A percentile compares a stretch with the other conserved stretches of the same genome.
These are phyloP conservation scores for Picochlorum sp. DNA, from an alignment of 139 green algal species.

Conservation along the genomic window DNA sequence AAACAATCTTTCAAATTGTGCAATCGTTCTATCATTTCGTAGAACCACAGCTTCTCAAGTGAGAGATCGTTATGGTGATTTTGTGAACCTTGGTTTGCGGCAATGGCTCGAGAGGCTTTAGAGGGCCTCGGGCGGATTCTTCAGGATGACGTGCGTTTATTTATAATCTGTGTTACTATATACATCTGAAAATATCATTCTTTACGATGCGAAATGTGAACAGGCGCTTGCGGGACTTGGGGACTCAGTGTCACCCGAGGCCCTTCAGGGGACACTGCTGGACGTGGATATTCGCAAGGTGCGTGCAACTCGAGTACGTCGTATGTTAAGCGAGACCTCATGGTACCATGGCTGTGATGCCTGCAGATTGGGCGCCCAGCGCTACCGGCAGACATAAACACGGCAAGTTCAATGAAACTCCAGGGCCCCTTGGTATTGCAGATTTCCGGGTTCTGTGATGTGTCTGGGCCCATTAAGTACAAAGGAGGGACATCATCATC, in stretches of 20 bases:
- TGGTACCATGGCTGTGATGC: not conserved
- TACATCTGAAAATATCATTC: no score
- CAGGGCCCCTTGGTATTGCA: conserved; percentile 16
- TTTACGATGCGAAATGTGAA: no score
- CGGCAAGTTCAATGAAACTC: conserved; percentile 11
- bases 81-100: no score
- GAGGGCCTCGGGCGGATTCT: not conserved
- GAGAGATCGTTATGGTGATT: no score
- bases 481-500: not conserved
- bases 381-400: conserved; percentile 22
- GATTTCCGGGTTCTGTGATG: conserved; percentile 4
- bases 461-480: conserved; percentile 7
- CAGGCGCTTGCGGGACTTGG: not conserved
- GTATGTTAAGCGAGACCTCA: not conserved
- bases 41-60: no score
- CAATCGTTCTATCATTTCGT: no score
- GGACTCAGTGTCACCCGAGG: not conserved
- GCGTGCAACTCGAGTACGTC: no score
- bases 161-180: not conserved
- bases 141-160: not conserved
- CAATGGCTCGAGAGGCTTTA: not conserved
- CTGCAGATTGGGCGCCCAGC: conserved; percentile 13
- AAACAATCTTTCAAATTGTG: no score
- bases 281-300: not conserved
- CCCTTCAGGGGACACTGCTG: not conserved